phyloP scores from a whole-genome alignment of 2,329 filamentous ascomycete genomes.

The Tolypocladium tropicale region DNA sequence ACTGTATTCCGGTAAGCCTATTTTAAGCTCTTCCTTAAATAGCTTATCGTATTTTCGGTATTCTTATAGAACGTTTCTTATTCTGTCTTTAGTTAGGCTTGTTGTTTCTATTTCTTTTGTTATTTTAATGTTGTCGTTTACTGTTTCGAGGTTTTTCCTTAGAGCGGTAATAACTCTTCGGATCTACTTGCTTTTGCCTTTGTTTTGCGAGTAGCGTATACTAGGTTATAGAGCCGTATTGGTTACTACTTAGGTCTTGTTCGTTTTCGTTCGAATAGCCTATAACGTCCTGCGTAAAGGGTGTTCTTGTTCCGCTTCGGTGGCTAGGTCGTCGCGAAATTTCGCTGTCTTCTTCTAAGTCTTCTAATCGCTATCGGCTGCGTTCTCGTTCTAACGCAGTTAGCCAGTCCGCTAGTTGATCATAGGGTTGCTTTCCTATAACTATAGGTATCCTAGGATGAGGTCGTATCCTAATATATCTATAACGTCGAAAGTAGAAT shows the following conservation, averaged over 20 bases:
- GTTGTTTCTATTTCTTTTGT: too few relatives aligned
- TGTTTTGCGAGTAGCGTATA: background rate
- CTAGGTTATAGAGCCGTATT: background rate
- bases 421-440: background rate
- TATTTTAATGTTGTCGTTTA: background rate
- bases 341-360: background rate
- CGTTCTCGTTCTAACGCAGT: background rate
- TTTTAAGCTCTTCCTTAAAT: slow-evolving; percentile 4
- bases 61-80: background rate
- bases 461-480: background rate
- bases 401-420: background rate
- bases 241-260: background rate
- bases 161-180: background rate
- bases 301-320: background rate
- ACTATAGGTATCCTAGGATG: background rate
- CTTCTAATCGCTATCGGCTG: background rate
- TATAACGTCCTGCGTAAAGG: background rate
- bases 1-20: slow-evolving; percentile 1
- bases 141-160: background rate
- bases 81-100: background rate
- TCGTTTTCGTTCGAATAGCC: too few relatives aligned
- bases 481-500: background rate
- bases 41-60: slow-evolving; percentile 6
- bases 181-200: background rate
- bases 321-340: background rate